Percentiles rank a stretch among this genome's conserved stretches.
Evolutionary conservation across 495 filamentous ascomycete species (phyloP).

Genomic region (Annulohypoxylon moriforme): DNA sequence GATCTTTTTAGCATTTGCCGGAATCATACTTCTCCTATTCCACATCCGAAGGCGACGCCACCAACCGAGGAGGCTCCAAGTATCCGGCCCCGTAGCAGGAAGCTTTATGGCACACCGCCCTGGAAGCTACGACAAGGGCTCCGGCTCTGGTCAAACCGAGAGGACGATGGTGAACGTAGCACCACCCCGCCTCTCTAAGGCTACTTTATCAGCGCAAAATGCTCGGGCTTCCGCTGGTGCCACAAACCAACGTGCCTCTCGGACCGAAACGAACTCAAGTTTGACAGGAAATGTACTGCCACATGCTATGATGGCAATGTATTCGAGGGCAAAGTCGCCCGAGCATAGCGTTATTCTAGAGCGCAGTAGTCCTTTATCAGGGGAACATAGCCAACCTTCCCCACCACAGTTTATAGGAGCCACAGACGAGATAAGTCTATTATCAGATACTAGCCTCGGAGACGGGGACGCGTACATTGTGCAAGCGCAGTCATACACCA

Average conservation of each 20-base stretch:
- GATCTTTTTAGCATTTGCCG: conserved; percentile 31
- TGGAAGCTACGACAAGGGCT: conserved; percentile 16
- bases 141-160: conserved; percentile 22
- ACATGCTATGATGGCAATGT: conserved; percentile 41
- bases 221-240: neutral
- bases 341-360: conserved; percentile 33
- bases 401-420: conserved; percentile 16
- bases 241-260: conserved; percentile 28
- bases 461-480: conserved; percentile 39
- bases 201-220: conserved; percentile 3
- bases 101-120: conserved; percentile 47
- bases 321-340: conserved; percentile 34
- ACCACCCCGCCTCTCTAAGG: conserved; percentile 17
- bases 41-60: conserved; percentile 40
- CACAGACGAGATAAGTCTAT: conserved; percentile 45
- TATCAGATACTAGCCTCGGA: conserved; percentile 47
- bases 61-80: conserved; percentile 42
- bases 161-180: conserved; percentile 39
- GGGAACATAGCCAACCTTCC: conserved; percentile 24
- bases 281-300: conserved; percentile 19
- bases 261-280: conserved; percentile 19
- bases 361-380: conserved; percentile 29
- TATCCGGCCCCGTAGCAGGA: conserved; percentile 57
- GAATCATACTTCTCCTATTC: conserved; percentile 39
- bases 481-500: conserved; percentile 34